A percentile compares a stretch with the other conserved stretches of the same genome.
Conservation (phyloP, 495 filamentous ascomycete genomes). For the Daldinia loculata region DNA sequence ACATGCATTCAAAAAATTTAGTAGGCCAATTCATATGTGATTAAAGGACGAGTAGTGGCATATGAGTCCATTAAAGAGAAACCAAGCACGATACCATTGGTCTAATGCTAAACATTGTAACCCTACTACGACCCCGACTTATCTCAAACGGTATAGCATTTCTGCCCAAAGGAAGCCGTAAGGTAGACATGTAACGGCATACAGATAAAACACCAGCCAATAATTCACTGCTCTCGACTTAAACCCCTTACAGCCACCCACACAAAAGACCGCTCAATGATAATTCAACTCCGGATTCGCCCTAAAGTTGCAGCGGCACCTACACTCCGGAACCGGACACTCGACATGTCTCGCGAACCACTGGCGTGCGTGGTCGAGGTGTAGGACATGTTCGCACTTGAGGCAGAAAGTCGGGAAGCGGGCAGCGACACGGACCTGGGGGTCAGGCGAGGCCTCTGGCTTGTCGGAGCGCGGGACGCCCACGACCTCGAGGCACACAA, state of each 20-base stretch:
- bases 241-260: background rate
- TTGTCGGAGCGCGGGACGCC: slow-evolving; percentile 78
- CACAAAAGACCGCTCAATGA: slow-evolving; percentile 28
- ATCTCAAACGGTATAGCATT: background rate
- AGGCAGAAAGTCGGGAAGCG: slow-evolving; percentile 81
- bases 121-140: background rate
- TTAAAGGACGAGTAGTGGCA: background rate
- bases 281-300: slow-evolving; percentile 60
- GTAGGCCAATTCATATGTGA: background rate
- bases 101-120: background rate
- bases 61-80: background rate
- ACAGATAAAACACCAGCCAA: background rate
- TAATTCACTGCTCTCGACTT: background rate
- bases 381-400: slow-evolving; percentile 87
- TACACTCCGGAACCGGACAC: slow-evolving; percentile 90
- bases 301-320: slow-evolving; percentile 76
- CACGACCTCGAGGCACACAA: slow-evolving; percentile 84
- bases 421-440: slow-evolving; percentile 56
- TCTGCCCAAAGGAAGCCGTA: slow-evolving; percentile 4
- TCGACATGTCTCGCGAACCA: slow-evolving; percentile 86
- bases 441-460: slow-evolving; percentile 62
- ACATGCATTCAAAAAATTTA: background rate
- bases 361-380: slow-evolving; percentile 84
- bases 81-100: background rate
- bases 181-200: background rate